Conservation (phyloP, 768 basidiomycete genomes). For the Boletus bicolor region DNA sequence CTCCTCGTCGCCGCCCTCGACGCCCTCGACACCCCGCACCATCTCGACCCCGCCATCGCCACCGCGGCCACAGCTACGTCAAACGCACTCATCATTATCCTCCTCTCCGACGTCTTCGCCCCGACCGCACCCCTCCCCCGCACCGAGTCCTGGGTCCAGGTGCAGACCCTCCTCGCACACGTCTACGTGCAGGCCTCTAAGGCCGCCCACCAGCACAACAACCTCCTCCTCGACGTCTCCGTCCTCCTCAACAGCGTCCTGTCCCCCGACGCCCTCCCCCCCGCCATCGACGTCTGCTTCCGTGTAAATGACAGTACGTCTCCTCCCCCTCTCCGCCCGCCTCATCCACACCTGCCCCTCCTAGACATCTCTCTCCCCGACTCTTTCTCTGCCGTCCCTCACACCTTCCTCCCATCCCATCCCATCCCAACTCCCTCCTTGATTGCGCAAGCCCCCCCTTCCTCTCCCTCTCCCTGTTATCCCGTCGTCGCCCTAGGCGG, state of each 20-base stretch:
- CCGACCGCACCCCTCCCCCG: constrained; percentile 32
- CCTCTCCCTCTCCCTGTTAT: constrained; percentile 26
- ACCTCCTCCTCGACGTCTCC: constrained; percentile 72
- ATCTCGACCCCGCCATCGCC: constrained; percentile 53
- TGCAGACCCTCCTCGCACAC: constrained; percentile 77
- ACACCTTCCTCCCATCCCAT: constrained; percentile 14
- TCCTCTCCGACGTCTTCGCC: constrained; percentile 63
- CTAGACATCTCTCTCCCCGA: constrained; percentile 40
- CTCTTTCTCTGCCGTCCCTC: constrained; percentile 38
- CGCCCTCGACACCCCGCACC: constrained; percentile 48
- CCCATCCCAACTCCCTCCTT: constrained; percentile 4
- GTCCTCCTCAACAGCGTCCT: constrained; percentile 66
- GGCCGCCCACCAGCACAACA: constrained; percentile 62
- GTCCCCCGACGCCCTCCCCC: constrained; percentile 38
- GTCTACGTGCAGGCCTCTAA: constrained; percentile 85
- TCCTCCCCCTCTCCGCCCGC: background rate
- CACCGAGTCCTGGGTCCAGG: constrained; percentile 54
- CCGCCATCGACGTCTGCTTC: constrained; percentile 42
- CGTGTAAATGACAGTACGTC: constrained; percentile 44
- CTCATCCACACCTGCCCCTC: constrained; percentile 7
- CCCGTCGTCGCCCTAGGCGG: constrained; percentile 89
- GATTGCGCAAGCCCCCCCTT: background rate
- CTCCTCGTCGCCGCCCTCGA: constrained; percentile 57
- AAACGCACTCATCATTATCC: constrained; percentile 55
- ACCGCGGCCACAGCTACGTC: constrained; percentile 44